Evolutionary conservation across 805 yeast genomes (phyloP).

Genomic region (Candida coquimbonensis): DNA sequence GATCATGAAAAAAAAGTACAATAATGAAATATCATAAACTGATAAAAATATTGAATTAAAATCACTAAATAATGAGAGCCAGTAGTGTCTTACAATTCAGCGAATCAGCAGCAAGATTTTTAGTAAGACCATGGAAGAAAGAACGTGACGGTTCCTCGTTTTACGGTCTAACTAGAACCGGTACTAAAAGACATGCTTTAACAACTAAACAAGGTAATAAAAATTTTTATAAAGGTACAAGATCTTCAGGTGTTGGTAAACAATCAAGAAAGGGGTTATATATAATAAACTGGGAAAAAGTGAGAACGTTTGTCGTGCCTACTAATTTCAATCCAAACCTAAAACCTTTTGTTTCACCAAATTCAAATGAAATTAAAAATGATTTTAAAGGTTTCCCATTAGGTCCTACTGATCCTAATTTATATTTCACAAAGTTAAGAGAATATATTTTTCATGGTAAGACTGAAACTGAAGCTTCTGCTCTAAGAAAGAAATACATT

Average conservation of each 20-base stretch:
- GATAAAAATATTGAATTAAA: not conserved
- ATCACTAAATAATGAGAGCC: conserved; percentile 36
- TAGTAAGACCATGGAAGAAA: conserved; percentile 86
- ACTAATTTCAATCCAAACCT: conserved; percentile 35
- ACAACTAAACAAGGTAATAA: conserved; percentile 94
- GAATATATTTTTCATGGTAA: conserved; percentile 74
- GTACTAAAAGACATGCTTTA: conserved; percentile 76
- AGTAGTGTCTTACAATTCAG: conserved; percentile 40
- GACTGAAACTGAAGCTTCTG: conserved; percentile 31
- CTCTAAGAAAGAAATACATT: conserved; percentile 17
- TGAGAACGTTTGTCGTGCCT: conserved; percentile 88
- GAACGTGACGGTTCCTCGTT: conserved; percentile 76
- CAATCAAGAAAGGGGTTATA: conserved; percentile 71
- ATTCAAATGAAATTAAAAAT: conserved; percentile 64
- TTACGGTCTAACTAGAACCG: conserved; percentile 72
- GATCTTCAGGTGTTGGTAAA: conserved; percentile 88
- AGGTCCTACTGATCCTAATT: conserved; percentile 68
- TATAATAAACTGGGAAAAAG: conserved; percentile 74
- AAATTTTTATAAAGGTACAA: conserved; percentile 91
- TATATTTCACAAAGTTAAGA: conserved; percentile 63
- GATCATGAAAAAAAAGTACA: too few relatives aligned
- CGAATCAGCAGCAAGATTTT: conserved; percentile 35
- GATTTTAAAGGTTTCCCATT: conserved; percentile 59
- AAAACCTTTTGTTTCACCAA: conserved; percentile 73
- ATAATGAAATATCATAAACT: too few relatives aligned